Percentiles rank a stretch among this genome's conserved stretches.
These are phyloP conservation scores for Boletus rubescentipes DNA, from an alignment of 768 basidiomycete species.

Conservation along the genomic window DNA sequence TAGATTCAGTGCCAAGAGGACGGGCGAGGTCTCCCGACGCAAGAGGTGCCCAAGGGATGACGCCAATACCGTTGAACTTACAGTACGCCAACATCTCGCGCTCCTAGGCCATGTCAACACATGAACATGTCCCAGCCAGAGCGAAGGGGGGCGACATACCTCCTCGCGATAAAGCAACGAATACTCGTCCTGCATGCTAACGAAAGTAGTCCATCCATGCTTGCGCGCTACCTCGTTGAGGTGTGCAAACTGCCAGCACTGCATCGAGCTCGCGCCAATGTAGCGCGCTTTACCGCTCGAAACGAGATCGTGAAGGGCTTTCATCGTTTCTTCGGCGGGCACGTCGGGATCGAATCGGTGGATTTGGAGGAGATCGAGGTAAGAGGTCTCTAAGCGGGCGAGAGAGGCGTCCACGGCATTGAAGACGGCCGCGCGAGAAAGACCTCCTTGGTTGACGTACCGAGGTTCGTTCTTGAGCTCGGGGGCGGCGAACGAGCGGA, in stretches of 20 bases:
- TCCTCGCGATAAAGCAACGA: constrained; percentile 57
- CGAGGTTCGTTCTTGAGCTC: constrained; percentile 3
- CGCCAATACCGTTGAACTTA: background rate
- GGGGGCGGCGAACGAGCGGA: background rate
- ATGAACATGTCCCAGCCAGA: too few relatives aligned
- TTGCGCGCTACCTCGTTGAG: constrained; percentile 45
- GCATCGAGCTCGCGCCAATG: constrained; percentile 48
- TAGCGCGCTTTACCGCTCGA: constrained; percentile 49
- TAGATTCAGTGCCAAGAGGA: too few relatives aligned
- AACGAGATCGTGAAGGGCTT: constrained; percentile 50
- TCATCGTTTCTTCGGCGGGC: constrained; percentile 47
- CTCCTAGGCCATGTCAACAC: too few relatives aligned
- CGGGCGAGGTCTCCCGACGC: background rate
- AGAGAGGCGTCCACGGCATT: constrained; percentile 38
- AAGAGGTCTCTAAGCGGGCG: constrained; percentile 34
- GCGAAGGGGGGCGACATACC: too few relatives aligned
- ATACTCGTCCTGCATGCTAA: constrained; percentile 52
- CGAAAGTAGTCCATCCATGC: constrained; percentile 52
- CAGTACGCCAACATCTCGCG: background rate
- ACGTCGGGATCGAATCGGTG: constrained; percentile 40
- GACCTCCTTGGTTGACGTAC: constrained; percentile 33
- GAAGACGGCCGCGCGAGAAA: constrained; percentile 37
- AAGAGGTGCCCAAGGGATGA: background rate
- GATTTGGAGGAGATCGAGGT: constrained; percentile 44
- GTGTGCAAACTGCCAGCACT: constrained; percentile 43